Percentiles rank a stretch among this genome's conserved stretches.
phyloP scores from a whole-genome alignment of 768 basidiomycete species.

The Lactarius pseudohatsudake region DNA sequence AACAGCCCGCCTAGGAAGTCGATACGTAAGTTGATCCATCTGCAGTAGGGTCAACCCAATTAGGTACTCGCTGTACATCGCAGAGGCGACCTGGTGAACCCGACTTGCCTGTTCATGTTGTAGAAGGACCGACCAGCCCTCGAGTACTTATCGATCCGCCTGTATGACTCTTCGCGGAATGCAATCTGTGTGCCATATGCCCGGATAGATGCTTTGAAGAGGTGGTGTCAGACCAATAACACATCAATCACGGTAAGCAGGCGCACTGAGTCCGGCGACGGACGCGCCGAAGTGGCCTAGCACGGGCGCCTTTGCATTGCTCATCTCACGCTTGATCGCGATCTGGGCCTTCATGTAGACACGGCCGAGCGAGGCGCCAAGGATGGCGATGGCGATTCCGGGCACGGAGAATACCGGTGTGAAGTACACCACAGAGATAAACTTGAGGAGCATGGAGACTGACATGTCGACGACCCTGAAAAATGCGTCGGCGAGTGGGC shows the following conservation, averaged over 20 bases:
- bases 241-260: too few species aligned
- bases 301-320: conserved; percentile 49
- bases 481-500: conserved; percentile 34
- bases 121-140: conserved; percentile 45
- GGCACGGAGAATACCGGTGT: conserved; percentile 44
- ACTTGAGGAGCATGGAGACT: conserved; percentile 38
- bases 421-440: conserved; percentile 40
- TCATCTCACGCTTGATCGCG: conserved; percentile 56
- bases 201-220: conserved; percentile 45
- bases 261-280: conserved; percentile 47
- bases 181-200: conserved; percentile 53
- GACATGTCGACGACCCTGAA: conserved; percentile 35
- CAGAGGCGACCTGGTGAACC: not conserved
- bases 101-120: conserved; percentile 45
- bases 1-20: conserved; percentile 57
- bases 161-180: conserved; percentile 44
- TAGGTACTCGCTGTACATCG: not conserved
- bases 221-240: not conserved
- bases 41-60: conserved; percentile 17
- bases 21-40: conserved; percentile 53
- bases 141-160: conserved; percentile 50
- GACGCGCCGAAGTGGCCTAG: conserved; percentile 53
- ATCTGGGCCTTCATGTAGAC: conserved; percentile 58
- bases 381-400: conserved; percentile 37
- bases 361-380: conserved; percentile 46